Evolutionary conservation across 495 filamentous ascomycete species (phyloP).

Genomic region (Daldinia childiae): DNA sequence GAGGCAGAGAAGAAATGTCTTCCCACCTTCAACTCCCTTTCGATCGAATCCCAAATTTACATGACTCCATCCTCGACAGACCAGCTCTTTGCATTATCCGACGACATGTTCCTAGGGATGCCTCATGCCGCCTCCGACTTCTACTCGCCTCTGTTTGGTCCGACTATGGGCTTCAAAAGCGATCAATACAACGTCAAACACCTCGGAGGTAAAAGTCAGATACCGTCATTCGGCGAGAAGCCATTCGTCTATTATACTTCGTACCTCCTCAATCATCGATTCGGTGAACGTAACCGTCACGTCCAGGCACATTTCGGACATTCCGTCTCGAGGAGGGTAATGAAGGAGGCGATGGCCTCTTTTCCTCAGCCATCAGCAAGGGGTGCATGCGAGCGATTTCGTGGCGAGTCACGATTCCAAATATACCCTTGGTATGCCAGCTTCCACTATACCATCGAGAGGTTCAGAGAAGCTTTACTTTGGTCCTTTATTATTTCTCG

Average conservation of each 20-base stretch:
- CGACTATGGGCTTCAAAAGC: conserved; percentile 53
- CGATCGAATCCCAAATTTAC: conserved; percentile 56
- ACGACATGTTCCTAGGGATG: conserved; percentile 57
- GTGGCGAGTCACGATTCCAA: conserved; percentile 54
- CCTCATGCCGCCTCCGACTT: conserved; percentile 54
- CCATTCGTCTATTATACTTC: conserved; percentile 58
- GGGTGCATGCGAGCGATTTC: conserved; percentile 54
- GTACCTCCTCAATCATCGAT: conserved; percentile 55
- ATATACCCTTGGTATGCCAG: conserved; percentile 55
- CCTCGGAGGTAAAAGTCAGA: conserved; percentile 37
- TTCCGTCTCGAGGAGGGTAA: conserved; percentile 51
- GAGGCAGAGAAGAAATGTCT: conserved; percentile 50
- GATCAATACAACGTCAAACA: conserved; percentile 53
- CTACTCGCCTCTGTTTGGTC: conserved; percentile 56
- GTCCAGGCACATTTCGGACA: conserved; percentile 57
- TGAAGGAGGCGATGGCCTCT: conserved; percentile 52
- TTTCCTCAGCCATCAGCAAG: conserved; percentile 52
- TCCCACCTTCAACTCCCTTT: conserved; percentile 56
- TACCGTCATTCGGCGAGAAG: conserved; percentile 57
- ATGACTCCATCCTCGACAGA: conserved; percentile 45
- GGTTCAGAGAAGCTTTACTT: conserved; percentile 53
- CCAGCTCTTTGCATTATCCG: conserved; percentile 54
- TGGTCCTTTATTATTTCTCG: conserved; percentile 57
- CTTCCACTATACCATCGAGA: conserved; percentile 58
- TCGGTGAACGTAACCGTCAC: conserved; percentile 55